Evolutionary conservation across 306 rosid genomes (phyloP).

Genomic region (Rubus parviflorus): DNA sequence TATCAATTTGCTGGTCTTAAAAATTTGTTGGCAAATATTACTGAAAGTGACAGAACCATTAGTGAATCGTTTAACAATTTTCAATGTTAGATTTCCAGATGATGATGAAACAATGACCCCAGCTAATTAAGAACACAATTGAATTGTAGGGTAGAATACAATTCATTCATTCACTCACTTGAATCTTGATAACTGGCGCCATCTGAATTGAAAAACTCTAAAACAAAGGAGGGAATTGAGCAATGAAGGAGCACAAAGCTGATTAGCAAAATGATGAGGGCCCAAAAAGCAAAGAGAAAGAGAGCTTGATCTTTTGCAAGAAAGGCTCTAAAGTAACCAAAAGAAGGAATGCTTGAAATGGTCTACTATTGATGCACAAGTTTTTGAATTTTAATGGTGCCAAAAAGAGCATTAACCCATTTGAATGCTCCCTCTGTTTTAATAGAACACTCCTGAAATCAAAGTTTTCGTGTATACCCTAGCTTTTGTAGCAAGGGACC

Average conservation of each 20-base stretch:
- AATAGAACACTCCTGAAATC: neutral
- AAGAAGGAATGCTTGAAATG: conserved; percentile 33
- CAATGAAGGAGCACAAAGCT: neutral
- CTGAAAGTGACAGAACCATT: neutral
- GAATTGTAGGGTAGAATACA: neutral
- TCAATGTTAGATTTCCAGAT: neutral
- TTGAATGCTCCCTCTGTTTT: neutral
- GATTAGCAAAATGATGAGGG: conserved; percentile 9
- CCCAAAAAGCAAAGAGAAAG: conserved; percentile 13
- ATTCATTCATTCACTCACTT: neutral
- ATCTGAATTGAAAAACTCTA: neutral
- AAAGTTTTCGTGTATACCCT: neutral
- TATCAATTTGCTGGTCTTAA: neutral
- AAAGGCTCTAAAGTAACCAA: conserved; percentile 30
- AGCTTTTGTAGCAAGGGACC: conserved; percentile 12
- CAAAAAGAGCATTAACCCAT: conserved; percentile 34
- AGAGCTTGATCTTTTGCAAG: conserved; percentile 14
- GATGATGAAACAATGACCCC: neutral
- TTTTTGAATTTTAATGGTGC: conserved; percentile 56
- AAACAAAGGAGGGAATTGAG: neutral
- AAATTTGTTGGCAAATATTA: neutral
- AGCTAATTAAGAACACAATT: neutral
- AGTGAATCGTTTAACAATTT: neutral
- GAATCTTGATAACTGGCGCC: neutral
- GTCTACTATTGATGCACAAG: neutral